These are phyloP conservation scores for Peronospora destructor DNA, from an alignment of 352 stramenopile genomes.

Conservation along the genomic window DNA sequence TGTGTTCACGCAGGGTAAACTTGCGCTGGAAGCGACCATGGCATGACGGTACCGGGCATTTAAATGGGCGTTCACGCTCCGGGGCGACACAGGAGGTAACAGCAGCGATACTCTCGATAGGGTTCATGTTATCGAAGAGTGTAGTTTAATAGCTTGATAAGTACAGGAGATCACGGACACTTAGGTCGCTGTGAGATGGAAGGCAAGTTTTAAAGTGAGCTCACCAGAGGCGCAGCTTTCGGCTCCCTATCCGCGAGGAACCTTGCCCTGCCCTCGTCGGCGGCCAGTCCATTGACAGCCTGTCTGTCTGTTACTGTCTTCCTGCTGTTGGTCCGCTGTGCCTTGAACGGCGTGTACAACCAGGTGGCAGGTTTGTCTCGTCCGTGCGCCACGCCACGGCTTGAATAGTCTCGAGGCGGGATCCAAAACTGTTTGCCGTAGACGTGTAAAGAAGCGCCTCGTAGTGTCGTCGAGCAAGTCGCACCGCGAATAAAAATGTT, in stretches of 20 bases:
- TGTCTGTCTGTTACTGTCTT: conserved; percentile 16
- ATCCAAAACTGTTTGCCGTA: conserved; percentile 23
- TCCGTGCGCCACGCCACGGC: conserved; percentile 23
- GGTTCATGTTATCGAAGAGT: conserved; percentile 22
- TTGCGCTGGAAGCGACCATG: conserved; percentile 57
- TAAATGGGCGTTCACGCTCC: conserved; percentile 35
- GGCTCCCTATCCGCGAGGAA: conserved; percentile 13
- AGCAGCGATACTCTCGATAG: conserved; percentile 13
- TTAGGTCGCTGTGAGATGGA: conserved; percentile 24
- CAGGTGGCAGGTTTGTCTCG: conserved; percentile 19
- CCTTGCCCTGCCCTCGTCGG: conserved; percentile 20
- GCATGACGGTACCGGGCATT: conserved; percentile 34
- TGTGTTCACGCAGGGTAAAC: conserved; percentile 69
- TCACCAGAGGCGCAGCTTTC: conserved; percentile 21
- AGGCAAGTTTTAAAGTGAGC: conserved; percentile 44
- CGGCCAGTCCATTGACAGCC: conserved; percentile 21
- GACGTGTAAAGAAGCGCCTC: conserved; percentile 20
- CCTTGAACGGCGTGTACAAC: conserved; percentile 26
- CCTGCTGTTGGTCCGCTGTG: conserved; percentile 30
- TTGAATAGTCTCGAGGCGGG: conserved; percentile 29
- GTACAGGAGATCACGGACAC: conserved; percentile 17
- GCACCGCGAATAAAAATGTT: conserved; percentile 20
- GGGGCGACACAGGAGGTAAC: background rate
- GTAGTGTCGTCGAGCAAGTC: conserved; percentile 27
- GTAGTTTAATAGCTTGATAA: conserved; percentile 8